Conservation (phyloP, 768 basidiomycete species). For the Leccinum olivaceopallidum region DNA sequence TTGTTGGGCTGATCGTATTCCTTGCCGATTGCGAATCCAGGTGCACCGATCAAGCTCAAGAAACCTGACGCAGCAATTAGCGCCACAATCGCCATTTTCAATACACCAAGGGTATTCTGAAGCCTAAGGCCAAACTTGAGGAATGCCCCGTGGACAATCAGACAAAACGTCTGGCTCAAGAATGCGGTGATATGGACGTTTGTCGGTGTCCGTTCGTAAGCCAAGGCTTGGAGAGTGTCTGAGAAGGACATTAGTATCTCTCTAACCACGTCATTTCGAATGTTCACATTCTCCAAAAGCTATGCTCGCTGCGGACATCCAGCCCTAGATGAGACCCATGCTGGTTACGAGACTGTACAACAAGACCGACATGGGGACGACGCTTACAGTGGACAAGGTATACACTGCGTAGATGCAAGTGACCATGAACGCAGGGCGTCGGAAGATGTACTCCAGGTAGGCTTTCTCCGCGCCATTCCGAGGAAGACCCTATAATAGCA, state of each 20-base stretch:
- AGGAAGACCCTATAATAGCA: constrained; percentile 55
- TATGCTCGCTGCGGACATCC: constrained; percentile 56
- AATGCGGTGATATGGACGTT: constrained; percentile 56
- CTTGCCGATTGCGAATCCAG: constrained; percentile 50
- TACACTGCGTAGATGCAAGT: constrained; percentile 63
- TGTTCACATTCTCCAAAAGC: constrained; percentile 73
- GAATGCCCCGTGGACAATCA: constrained; percentile 55
- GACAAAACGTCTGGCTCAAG: constrained; percentile 54
- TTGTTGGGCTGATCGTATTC: constrained; percentile 57
- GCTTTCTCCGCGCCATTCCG: constrained; percentile 76
- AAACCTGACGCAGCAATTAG: constrained; percentile 56
- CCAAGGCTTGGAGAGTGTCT: constrained; percentile 63
- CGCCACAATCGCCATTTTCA: constrained; percentile 59
- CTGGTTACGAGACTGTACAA: neutral
- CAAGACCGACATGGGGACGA: neutral
- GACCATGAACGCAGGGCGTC: constrained; percentile 57
- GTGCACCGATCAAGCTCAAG: constrained; percentile 47
- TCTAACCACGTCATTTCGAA: neutral
- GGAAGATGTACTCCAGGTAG: constrained; percentile 71
- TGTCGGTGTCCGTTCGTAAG: constrained; percentile 42
- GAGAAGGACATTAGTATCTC: neutral
- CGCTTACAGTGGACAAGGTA: constrained; percentile 53
- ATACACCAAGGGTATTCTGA: constrained; percentile 62
- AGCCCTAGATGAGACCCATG: constrained; percentile 43
- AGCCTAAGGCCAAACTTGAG: constrained; percentile 57